These are phyloP conservation scores for Delitschia confertaspora DNA, from an alignment of 495 filamentous ascomycete genomes.

Conservation along the genomic window DNA sequence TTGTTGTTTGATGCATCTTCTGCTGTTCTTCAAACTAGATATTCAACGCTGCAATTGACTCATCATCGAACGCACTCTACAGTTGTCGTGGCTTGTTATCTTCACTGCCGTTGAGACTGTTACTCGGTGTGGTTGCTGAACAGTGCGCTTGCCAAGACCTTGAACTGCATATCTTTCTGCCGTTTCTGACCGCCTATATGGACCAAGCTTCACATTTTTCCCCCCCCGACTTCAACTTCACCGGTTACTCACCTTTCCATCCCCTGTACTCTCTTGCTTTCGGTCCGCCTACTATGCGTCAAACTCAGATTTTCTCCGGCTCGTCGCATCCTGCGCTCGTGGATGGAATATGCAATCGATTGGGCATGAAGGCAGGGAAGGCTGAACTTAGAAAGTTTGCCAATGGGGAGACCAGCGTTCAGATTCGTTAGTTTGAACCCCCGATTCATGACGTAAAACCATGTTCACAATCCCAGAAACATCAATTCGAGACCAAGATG, in stretches of 20 bases:
- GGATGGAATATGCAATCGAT: slow-evolving; percentile 62
- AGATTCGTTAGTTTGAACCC: slow-evolving; percentile 56
- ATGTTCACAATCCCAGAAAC: slow-evolving; percentile 37
- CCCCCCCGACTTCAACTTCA: not conserved
- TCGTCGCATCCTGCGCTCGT: slow-evolving; percentile 60
- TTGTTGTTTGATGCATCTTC: too few relatives aligned
- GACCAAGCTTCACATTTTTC: too few relatives aligned
- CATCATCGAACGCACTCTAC: too few relatives aligned
- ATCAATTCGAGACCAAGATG: slow-evolving; percentile 94
- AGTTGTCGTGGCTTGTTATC: too few relatives aligned
- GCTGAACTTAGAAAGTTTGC: slow-evolving; percentile 61
- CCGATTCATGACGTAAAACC: not conserved
- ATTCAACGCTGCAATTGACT: too few relatives aligned
- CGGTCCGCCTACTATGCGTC: slow-evolving; percentile 46
- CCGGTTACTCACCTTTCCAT: too few relatives aligned
- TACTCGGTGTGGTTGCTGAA: too few relatives aligned
- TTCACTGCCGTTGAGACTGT: too few relatives aligned
- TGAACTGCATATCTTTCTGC: too few relatives aligned
- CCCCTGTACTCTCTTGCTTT: not conserved
- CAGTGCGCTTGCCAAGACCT: too few relatives aligned
- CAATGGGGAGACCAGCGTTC: slow-evolving; percentile 94
- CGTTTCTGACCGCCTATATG: too few relatives aligned
- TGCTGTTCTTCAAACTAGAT: too few relatives aligned
- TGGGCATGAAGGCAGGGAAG: slow-evolving; percentile 57
- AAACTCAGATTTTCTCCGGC: slow-evolving; percentile 62